Conservation (phyloP, 768 basidiomycete species). For the Pleurotus cornucopiae region DNA sequence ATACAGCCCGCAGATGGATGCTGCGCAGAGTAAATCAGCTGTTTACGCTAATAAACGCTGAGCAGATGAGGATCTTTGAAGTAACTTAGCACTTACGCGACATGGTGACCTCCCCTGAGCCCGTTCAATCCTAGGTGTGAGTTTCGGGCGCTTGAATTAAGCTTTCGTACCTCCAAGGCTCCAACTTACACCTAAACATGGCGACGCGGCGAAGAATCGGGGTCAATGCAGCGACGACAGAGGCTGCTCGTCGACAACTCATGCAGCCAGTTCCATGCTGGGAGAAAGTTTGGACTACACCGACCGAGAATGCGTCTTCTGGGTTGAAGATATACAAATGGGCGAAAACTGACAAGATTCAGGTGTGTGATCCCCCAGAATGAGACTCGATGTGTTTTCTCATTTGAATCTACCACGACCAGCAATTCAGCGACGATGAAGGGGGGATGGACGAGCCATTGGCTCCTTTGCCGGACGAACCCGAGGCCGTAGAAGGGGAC, state of each 20-base stretch:
- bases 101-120: no score
- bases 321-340: slow-evolving; percentile 70
- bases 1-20: no score
- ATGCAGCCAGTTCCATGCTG: slow-evolving; percentile 88
- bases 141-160: neutral
- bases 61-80: no score
- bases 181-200: slow-evolving; percentile 33
- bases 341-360: slow-evolving; percentile 76
- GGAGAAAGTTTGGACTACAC: slow-evolving; percentile 72
- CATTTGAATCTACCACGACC: slow-evolving; percentile 7
- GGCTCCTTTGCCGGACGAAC: slow-evolving; percentile 74
- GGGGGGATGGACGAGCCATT: slow-evolving; percentile 76
- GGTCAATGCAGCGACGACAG: slow-evolving; percentile 70
- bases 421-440: slow-evolving; percentile 91
- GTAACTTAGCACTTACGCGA: no score
- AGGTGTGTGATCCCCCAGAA: slow-evolving; percentile 41
- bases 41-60: no score
- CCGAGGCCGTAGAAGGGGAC: slow-evolving; percentile 70
- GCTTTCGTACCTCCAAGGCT: neutral
- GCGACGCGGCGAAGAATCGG: slow-evolving; percentile 74
- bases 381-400: neutral
- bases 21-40: no score
- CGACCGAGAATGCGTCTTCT: slow-evolving; percentile 44
- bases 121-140: no score
- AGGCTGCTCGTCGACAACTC: slow-evolving; percentile 78